Evolutionary conservation across 2,329 filamentous ascomycete genomes (phyloP), one percentile per base, ranked within the genome.

Genomic region (Cladobotryum protrusum): DNA sequence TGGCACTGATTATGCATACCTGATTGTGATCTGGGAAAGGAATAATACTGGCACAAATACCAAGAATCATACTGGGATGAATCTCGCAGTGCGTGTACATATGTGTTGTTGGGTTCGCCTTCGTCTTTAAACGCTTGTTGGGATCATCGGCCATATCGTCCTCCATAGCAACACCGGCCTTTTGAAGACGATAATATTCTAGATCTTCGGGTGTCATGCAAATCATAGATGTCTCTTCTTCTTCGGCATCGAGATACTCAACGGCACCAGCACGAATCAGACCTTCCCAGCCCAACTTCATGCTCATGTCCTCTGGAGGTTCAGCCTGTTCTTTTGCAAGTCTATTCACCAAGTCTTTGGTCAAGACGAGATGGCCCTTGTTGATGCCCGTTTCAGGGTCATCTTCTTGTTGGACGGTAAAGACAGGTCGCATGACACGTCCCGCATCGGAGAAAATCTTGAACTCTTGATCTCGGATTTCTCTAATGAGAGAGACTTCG

Each of bases 11-110:
- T 20, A 8, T 43, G 63, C 76, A 61, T 76, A 84, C 82, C 73
- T 89, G 89, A 67, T 99, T 99, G 75, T 99, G 93, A 73, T 99
- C 93, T 1, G 95, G 93, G 82, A 99, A 99, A 0, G 93, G 93
- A 75, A 99, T 99, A 69, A 99, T 99, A 72, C 91, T 96, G 61
- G 93, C 93, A 66, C 95, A 99, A 56, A 99, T 95, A 65, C 93
- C 93, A 49, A 99, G 74, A 67, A 99, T 93, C 93, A 99, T 99
- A 70, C 90, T 96, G 17, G 93, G 95, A 63, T 99, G 95, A 67
- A 99, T 97, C 72, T 99, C 93, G 70, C 95, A 99, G 68, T 99
- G 95, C 0, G 93, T 99, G 77, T 92, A 97, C 63, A 86, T 89
- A 69, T 95, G 88, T 14, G 92, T 90, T 5, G 85, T 87, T 18